Evolutionary conservation across 1,284 basidiomycete species (phyloP), one percentile per base, ranked within the genome.

Genomic region (Coniophora puteana): DNA sequence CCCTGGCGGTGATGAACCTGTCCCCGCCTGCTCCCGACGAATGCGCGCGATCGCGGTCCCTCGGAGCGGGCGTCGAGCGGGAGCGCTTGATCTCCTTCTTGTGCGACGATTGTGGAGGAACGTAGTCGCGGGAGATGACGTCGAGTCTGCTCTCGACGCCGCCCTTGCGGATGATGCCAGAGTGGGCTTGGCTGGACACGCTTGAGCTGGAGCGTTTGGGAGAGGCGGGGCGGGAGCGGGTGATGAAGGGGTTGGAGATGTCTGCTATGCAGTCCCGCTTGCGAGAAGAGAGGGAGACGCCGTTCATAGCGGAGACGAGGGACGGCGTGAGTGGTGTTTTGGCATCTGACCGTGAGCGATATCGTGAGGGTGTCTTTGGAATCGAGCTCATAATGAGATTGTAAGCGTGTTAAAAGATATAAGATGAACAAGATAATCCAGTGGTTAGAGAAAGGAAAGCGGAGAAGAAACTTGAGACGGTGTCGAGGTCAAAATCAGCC

Each of bases 301-400:
- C 71, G 55, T 74, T 78, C 47, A 86, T 54, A 7, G 71, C 76
- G 10, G 72, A 58, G 14, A 78, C 56, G 27, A 85, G 55, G 6
- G 84, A 83, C 1, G 83, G 80, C 0, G 85, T 86, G 21, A 87
- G 64, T 1, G 85, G 84, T 0, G 83, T 84, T 51, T 80, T 83
- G 2, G 74, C 76, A 53, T 84, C 83, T 50, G 82, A 85, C 38
- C 79, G 78, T 24, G 82, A 71, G 8, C 84, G 73, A 34, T 69
- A 69, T 17, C 80, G 72, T 24, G 76, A 73, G 5, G 84, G 85
- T 3, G 84, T 88, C 59, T 82, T 85, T 17, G 79, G 68, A 2
- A 44, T 46, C 29, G 38, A 47, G 12, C 46, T 31, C 61, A 63
- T 63, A 20, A 35, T 36, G n/a, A 38, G n/a, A n/a, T n/a, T n/a